These are phyloP conservation scores for Lasiodiplodia hormozganensis DNA, from an alignment of 2,329 filamentous ascomycete species.

Conservation along the genomic window DNA sequence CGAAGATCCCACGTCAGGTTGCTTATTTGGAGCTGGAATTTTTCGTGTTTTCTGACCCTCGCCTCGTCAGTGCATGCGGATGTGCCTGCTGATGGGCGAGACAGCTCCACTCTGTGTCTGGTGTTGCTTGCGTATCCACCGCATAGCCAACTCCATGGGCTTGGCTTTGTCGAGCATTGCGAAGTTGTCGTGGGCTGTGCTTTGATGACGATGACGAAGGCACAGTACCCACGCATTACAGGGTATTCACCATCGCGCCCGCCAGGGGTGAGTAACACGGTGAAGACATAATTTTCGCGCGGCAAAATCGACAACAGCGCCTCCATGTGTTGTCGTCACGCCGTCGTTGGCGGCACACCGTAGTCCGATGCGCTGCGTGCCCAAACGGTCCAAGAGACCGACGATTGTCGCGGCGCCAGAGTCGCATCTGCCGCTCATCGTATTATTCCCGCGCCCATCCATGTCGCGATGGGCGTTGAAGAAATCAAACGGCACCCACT, in stretches of 20 bases:
- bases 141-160: not conserved
- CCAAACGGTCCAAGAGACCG: not conserved
- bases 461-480: conserved; percentile 18
- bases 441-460: not conserved
- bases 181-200: conserved; percentile 4
- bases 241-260: not conserved
- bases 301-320: conserved; percentile 4
- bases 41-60: not conserved
- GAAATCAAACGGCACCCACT: conserved; percentile 10
- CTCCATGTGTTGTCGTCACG: conserved; percentile 15
- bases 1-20: not conserved
- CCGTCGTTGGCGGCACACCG: not conserved
- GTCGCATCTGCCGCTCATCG: conserved; percentile 3
- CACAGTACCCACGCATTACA: conserved; percentile 6
- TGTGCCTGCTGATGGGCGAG: not conserved
- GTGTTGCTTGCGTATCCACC: not conserved
- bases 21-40: not conserved
- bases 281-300: not conserved
- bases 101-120: not conserved
- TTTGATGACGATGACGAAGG: conserved; percentile 16
- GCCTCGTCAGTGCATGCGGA: not conserved
- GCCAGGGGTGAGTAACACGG: not conserved
- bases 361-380: not conserved
- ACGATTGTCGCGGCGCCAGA: conserved; percentile 3
- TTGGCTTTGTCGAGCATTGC: not conserved